Evolutionary conservation across 2,329 filamentous ascomycete genomes (phyloP).

Genomic region (Botrytis tulipae): DNA sequence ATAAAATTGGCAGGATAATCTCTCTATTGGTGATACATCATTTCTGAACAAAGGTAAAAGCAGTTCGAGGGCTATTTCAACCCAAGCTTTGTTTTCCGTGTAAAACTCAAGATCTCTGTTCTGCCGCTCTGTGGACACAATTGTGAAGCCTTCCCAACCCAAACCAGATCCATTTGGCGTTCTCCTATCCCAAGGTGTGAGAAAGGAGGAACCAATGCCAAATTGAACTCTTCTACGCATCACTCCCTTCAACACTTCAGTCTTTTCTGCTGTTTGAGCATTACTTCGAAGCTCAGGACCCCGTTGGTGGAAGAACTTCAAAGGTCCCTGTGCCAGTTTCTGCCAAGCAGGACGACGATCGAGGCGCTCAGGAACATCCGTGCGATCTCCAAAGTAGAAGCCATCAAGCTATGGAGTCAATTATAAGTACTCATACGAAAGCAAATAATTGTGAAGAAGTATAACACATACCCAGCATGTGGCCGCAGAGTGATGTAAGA

Average conservation of each 20-base stretch:
- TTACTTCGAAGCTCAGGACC: not conserved
- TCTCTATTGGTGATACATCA: not conserved
- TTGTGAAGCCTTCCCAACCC: constrained; percentile 5
- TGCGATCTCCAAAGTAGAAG: not conserved
- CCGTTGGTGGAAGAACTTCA: constrained; percentile 1
- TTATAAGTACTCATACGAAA: not conserved
- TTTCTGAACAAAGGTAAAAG: constrained; percentile 9
- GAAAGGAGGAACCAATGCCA: not conserved
- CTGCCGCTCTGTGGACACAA: not conserved
- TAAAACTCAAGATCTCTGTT: not conserved
- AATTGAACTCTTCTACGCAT: not conserved
- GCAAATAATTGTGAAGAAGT: not conserved
- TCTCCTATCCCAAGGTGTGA: not conserved
- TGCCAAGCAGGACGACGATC: not conserved
- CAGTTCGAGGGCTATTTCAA: not conserved
- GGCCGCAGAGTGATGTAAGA: not conserved
- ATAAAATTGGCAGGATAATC: not conserved
- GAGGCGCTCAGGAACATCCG: not conserved
- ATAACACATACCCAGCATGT: constrained; percentile 5
- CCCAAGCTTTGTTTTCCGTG: constrained; percentile 1
- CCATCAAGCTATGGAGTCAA: constrained; percentile 5
- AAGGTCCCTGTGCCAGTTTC: not conserved
- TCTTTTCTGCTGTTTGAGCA: not conserved
- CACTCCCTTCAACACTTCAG: not conserved
- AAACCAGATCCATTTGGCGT: not conserved